A percentile compares a stretch with the other conserved stretches of the same genome.
These are phyloP conservation scores for Quercus suber DNA, from an alignment of 306 rosid genomes.

Conservation along the genomic window DNA sequence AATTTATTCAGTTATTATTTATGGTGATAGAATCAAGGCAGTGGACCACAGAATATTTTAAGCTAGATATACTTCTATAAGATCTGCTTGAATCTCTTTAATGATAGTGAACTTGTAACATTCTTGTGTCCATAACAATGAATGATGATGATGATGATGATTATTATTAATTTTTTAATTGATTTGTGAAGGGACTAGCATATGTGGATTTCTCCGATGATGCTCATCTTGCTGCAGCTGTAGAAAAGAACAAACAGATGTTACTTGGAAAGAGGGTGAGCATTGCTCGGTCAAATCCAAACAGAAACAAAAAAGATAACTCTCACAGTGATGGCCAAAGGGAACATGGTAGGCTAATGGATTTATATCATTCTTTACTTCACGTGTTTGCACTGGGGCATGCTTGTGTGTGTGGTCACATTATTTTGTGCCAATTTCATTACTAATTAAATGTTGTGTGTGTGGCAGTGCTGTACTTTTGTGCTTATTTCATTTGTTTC, in stretches of 20 bases:
- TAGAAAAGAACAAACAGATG: constrained; percentile 61
- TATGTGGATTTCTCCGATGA: constrained; percentile 83
- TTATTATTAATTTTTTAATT: constrained; percentile 7
- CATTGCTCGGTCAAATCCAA: constrained; percentile 81
- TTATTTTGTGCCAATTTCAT: not conserved
- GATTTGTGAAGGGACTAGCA: constrained; percentile 71
- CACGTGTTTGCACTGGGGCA: not conserved
- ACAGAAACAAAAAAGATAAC: constrained; percentile 48
- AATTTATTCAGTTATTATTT: not conserved
- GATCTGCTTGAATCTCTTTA: not conserved
- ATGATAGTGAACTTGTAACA: not conserved
- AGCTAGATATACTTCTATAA: not conserved
- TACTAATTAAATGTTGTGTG: not conserved
- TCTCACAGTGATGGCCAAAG: constrained; percentile 27
- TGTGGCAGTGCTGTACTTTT: not conserved
- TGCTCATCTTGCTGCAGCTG: constrained; percentile 73
- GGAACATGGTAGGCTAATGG: constrained; percentile 39
- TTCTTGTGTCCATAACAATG: not conserved
- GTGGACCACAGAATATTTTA: not conserved
- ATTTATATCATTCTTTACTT: not conserved
- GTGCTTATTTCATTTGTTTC: not conserved
- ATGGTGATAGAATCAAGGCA: not conserved
- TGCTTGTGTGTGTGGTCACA: constrained; percentile 9
- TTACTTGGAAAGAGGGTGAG: constrained; percentile 77
- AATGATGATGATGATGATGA: not conserved